phyloP scores from a whole-genome alignment of 306 rosid genomes.

The Prunus fruticosa region DNA sequence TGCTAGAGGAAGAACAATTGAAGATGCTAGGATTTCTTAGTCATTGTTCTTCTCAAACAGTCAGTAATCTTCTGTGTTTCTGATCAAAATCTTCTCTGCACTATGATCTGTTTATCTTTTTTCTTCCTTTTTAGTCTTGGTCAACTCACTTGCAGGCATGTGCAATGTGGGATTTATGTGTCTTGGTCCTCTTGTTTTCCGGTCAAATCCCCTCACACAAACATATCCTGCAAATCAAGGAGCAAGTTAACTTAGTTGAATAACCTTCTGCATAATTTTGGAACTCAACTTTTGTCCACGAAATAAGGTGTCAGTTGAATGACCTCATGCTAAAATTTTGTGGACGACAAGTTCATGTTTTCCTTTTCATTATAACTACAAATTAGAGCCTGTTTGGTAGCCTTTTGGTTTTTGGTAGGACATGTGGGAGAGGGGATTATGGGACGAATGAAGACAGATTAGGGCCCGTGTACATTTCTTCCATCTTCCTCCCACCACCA shows the following conservation, averaged over 20 bases:
- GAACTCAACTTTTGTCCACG: background rate
- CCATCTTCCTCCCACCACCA: too few relatives aligned
- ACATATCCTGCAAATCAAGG: constrained; percentile 64
- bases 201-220: constrained; percentile 86
- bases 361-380: background rate
- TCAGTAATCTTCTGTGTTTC: constrained; percentile 22
- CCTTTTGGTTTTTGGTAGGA: too few relatives aligned
- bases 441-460: too few relatives aligned
- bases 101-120: background rate
- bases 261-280: background rate
- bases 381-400: too few relatives aligned
- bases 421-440: too few relatives aligned
- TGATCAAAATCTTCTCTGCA: constrained; percentile 22
- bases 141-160: constrained; percentile 61
- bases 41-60: constrained; percentile 30
- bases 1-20: constrained; percentile 37
- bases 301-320: too few relatives aligned
- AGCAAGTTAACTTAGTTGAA: background rate
- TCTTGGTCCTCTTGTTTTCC: constrained; percentile 63
- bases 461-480: too few relatives aligned
- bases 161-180: constrained; percentile 79
- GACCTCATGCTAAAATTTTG: too few relatives aligned
- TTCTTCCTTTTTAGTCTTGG: constrained; percentile 32
- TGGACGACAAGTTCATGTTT: background rate
- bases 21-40: constrained; percentile 32